Evolutionary conservation across 345 rosid genomes (phyloP).

Genomic region (Microcos paniculata): DNA sequence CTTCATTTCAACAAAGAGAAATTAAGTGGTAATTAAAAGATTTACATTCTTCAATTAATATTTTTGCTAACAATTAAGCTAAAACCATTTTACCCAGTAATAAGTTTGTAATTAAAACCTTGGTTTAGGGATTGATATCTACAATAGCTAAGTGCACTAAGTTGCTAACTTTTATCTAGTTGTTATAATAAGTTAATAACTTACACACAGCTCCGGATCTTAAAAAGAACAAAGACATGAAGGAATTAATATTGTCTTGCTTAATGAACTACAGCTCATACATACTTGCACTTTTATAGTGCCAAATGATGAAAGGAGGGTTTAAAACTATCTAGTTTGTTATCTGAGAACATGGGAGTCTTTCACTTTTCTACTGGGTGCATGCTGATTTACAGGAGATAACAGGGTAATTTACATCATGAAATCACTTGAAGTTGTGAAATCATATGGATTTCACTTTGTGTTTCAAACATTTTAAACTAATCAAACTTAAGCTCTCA

Average conservation of each 20-base stretch:
- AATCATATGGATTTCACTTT: background rate
- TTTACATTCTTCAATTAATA: background rate
- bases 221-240: background rate
- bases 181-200: too few species aligned
- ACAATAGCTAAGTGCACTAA: background rate
- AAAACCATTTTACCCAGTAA: background rate
- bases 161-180: background rate
- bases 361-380: background rate
- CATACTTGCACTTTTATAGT: background rate
- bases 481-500: constrained; percentile 25
- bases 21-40: background rate
- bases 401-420: background rate
- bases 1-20: background rate
- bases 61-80: background rate
- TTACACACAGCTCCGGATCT: background rate
- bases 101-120: background rate
- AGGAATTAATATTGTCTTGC: background rate
- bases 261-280: background rate
- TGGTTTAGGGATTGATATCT: background rate
- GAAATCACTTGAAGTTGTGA: background rate
- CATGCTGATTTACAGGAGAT: background rate
- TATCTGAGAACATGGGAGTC: background rate
- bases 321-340: background rate
- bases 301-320: background rate
- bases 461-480: background rate